Conservation (phyloP, 2,329 filamentous ascomycete genomes). For the Ceratocystis cacaofunesta region DNA sequence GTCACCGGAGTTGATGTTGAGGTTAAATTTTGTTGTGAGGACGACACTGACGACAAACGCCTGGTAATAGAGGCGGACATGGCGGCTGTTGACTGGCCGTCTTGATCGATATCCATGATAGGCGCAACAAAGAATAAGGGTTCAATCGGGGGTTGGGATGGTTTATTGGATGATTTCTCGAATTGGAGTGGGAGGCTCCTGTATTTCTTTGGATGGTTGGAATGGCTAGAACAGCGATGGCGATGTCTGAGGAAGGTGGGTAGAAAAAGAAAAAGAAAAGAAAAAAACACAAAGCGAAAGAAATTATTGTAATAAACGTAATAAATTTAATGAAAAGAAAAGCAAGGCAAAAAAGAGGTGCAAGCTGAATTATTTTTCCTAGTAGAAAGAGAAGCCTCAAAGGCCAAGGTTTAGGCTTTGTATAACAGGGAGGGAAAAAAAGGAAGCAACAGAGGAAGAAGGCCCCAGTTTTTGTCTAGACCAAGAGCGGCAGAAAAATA, state of each 20-base stretch:
- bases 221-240: no score
- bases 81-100: background rate
- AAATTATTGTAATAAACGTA: no score
- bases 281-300: background rate
- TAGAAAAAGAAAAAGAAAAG: background rate
- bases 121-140: background rate
- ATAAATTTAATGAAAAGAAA: background rate
- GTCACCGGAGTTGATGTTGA: background rate
- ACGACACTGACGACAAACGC: background rate
- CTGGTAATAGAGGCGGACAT: background rate
- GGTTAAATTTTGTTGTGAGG: background rate
- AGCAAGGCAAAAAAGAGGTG: background rate
- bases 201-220: no score
- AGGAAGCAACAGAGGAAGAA: background rate
- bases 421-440: background rate
- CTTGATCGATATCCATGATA: background rate
- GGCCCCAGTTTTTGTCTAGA: background rate
- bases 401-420: no score
- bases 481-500: slow-evolving; percentile 4
- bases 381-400: no score
- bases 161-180: background rate
- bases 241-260: no score
- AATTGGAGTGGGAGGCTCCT: background rate
- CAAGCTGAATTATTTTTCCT: no score
- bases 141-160: background rate